Base-by-base conservation (phyloP, 2,329 filamentous ascomycete species). In the Rutstroemia sp. region DNA sequence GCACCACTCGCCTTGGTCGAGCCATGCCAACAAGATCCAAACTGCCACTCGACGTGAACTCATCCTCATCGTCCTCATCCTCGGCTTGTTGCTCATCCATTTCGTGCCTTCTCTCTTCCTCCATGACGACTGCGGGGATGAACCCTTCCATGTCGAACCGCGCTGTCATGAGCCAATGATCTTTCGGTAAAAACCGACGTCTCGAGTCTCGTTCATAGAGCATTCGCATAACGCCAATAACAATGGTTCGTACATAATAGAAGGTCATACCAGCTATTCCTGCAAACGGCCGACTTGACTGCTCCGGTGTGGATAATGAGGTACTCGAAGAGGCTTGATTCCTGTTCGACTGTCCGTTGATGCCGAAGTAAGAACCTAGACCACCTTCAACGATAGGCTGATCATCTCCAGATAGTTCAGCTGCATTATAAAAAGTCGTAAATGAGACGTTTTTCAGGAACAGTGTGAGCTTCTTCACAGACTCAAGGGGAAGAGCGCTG, bases 401-500 rank as follows among this genome's bases (percentile, higher is more conserved):
- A 23, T 73, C 72, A 45, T 73, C 71, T 47, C 77, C 74, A 23
- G 71, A 75, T 54, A 87, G 74, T 57, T 92, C 87, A 2, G 82
- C 79, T 8, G 87, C 81, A 66, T 92, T 86, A 76, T 92, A 95
- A 70, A 95, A 92, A 51, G 96, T 77, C 0, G 88, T 86, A 64
- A 97, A 97, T 0, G 89, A 87, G 5, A 97, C 76, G 61, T 95
- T 94, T 68, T 96, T 96, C 30, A 99, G 75, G 64, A 97, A 97
- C 0, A 83, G 76, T 0, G 90, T 88, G 62, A 99, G 78, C 3
- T 80, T 75, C 60, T 86, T 85, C 3, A 97, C 78, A 54, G 96
- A 87, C 10, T 74, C 70, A 9, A 92, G 72, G 1, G 83, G 81
- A 5, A 97, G 76, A 46, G 88, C 85, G 69, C 89, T 87, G 59